Percentiles rank a stretch among this genome's conserved stretches.
phyloP scores from a whole-genome alignment of 1,284 basidiomycete genomes.

The Ceratobasidium theobromae region DNA sequence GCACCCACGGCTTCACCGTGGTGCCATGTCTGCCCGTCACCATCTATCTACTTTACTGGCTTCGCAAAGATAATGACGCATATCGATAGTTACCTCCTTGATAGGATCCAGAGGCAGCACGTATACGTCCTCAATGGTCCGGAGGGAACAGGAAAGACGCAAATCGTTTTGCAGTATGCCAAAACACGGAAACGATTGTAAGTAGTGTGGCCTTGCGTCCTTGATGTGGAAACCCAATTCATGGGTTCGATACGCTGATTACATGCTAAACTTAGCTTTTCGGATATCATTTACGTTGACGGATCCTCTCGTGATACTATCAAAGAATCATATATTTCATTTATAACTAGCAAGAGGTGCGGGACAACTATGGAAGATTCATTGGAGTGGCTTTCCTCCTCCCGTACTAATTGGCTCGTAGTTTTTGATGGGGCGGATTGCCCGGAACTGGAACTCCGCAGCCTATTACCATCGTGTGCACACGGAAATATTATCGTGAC shows the following conservation, averaged over 20 bases:
- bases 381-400: neutral
- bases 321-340: neutral
- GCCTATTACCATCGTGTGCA: neutral
- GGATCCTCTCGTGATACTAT: neutral
- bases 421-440: neutral
- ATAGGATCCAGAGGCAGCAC: neutral
- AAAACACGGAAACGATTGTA: neutral
- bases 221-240: no score
- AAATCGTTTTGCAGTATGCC: neutral
- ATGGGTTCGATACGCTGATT: neutral
- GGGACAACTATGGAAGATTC: neutral
- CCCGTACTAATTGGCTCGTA: neutral
- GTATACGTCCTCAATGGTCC: neutral
- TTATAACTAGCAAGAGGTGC: neutral
- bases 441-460: neutral
- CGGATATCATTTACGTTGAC: neutral
- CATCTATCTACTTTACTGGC: neutral
- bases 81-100: neutral
- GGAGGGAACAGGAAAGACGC: neutral
- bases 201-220: neutral
- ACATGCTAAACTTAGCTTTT: no score
- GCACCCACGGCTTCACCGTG: neutral
- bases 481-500: constrained; percentile 4
- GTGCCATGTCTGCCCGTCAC: neutral
- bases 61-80: neutral